Evolutionary conservation across 805 yeast genomes (phyloP).

Genomic region (Monosporozyma aquatica): DNA sequence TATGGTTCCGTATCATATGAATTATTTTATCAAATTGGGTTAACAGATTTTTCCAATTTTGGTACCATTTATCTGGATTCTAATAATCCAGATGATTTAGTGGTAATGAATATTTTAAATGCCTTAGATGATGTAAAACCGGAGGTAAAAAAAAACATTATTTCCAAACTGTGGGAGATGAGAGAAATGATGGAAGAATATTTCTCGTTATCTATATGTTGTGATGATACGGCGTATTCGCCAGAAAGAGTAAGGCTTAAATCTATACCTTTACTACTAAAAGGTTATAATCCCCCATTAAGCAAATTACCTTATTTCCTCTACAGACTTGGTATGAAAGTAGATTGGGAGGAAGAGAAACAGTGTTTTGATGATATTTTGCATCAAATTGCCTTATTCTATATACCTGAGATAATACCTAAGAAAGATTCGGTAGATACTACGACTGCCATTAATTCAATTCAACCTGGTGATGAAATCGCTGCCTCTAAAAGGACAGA

Average conservation of each 20-base stretch:
- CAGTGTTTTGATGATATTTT: slow-evolving; percentile 59
- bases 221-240: slow-evolving; percentile 22
- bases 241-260: slow-evolving; percentile 31
- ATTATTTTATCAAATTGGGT: slow-evolving; percentile 71
- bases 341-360: slow-evolving; percentile 61
- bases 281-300: slow-evolving; percentile 53
- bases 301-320: slow-evolving; percentile 60
- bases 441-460: slow-evolving; percentile 5
- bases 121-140: slow-evolving; percentile 14
- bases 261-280: slow-evolving; percentile 60
- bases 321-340: slow-evolving; percentile 46
- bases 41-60: slow-evolving; percentile 72
- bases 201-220: slow-evolving; percentile 44
- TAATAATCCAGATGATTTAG: slow-evolving; percentile 8
- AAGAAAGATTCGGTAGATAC: neutral
- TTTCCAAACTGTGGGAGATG: slow-evolving; percentile 38
- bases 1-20: slow-evolving; percentile 61
- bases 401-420: slow-evolving; percentile 51
- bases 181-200: slow-evolving; percentile 75
- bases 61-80: slow-evolving; percentile 44
- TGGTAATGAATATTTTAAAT: slow-evolving; percentile 12
- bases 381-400: slow-evolving; percentile 59
- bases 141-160: slow-evolving; percentile 19
- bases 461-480: slow-evolving; percentile 20
- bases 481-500: slow-evolving; percentile 22